Base-by-base conservation (phyloP, 257 asterid species). In the Solanum lycopersicoides region DNA sequence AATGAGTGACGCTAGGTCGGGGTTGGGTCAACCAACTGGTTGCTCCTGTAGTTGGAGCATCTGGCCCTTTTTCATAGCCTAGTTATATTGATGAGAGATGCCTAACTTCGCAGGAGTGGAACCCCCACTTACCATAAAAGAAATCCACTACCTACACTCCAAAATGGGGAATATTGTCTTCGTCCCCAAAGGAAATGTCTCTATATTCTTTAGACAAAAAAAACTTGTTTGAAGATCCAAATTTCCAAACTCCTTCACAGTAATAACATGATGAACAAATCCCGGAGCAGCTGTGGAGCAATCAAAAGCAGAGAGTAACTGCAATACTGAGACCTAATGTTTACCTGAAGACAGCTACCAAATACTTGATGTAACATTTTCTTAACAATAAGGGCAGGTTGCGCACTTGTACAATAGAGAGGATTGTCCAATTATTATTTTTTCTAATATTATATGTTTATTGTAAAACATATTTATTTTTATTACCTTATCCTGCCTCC, bases 341-440 rank as follows among this genome's bases (percentile, higher is more conserved):
- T 77, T 60, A 30, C 84, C 84, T 25, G 65, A 25, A 28, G 60
- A 25, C 66, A 45, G 84, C 41, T 80, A 28, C 42, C 68, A 30
- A 80, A 28, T 47, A 80, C 28, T 47, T 47, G 44, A 45, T 28
- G 25, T 25, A 25, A 25, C 47, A 15, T 76, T 12, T 73, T 73
- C 28, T 35, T 9, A 7, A n/a, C 47, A 90, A 88, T 87, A 91
- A 89, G 90, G 91, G 89, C 88, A 86, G 71, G 41, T 50, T 86
- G 88, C 85, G 84, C 82, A 23, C 86, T 82, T 92, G 94, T 94
- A 89, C 82, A 69, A 74, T 91, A 89, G 84, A 88, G 45, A 80
- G 69, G 69, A 80, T 47, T 80, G 69, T 30, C 66, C 85, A 89
- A 84, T n/a, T 89, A 71, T 88, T 74, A n/a, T 86, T 86, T 50